Base-by-base conservation (phyloP, 257 asterid species). In the Verbascum thapsus region DNA sequence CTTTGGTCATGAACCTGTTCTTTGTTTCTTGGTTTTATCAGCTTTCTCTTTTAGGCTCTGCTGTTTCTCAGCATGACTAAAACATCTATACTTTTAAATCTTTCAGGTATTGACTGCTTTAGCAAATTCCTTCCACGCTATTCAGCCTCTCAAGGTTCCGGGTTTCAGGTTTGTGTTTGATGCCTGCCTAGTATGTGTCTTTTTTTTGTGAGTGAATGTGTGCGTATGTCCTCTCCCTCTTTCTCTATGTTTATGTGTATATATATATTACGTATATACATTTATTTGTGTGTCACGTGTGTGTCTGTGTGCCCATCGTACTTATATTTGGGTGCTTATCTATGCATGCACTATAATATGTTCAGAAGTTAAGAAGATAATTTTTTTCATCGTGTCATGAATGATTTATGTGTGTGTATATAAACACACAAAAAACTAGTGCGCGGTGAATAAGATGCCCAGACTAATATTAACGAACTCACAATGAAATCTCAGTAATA, bases 81-180 rank as follows among this genome's bases (percentile, higher is more conserved):
- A n/a, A 41, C 69, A 58, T 43, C 65, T 10, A 5, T 19, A 19
- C 26, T 0, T 18, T 35, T 52, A 15, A 26, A 59, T 61, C 66
- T 56, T 40, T 61, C 74, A 94, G 99, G 96, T 87, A 48, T 71
- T 94, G 82, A 90, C 94, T 32, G 94, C 95, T 72, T 76, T 92
- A 54, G 95, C 96, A 45, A 90, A 87, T 78, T 72, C 88, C 26
- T 90, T 92, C 74, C 97, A 94, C 74, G 92, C 97, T 61, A 76
- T 94, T 72, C 99, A 94, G 80, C 99, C 99, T 55, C 92, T 86
- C 64, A 90, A 87, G 79, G 79, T 90, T 79, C 95, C 99, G 60
- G 97, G 95, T 47, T 94, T 94, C 88, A 85, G 99, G 99, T 85
- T 56, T 44, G 78, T 63, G 13, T 44, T 58, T 54, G 7, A 50